A percentile compares a stretch with the other conserved stretches of the same genome.
phyloP scores from a whole-genome alignment of 768 basidiomycete species.

The Inosperma sp. region DNA sequence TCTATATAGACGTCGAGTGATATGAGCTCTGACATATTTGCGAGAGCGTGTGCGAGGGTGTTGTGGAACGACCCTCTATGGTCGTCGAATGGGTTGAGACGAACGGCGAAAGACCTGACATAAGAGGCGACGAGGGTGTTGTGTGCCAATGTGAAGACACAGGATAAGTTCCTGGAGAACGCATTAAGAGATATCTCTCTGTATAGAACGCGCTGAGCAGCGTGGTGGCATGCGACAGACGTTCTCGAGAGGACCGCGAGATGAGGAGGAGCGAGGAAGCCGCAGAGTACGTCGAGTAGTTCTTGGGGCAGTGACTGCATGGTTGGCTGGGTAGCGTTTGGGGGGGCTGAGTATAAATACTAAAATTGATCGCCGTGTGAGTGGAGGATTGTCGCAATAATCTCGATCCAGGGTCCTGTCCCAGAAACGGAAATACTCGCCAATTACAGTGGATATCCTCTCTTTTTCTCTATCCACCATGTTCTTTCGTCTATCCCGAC shows the following conservation, averaged over 20 bases:
- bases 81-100: constrained; percentile 38
- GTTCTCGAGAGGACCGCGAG: constrained; percentile 50
- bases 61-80: constrained; percentile 46
- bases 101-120: constrained; percentile 60
- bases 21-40: constrained; percentile 55
- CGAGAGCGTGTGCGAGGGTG: constrained; percentile 49
- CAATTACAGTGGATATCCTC: too few relatives aligned
- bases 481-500: too few relatives aligned
- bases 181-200: constrained; percentile 47
- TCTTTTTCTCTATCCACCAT: too few relatives aligned
- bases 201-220: constrained; percentile 63
- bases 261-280: constrained; percentile 27
- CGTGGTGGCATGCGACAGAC: constrained; percentile 36
- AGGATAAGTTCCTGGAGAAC: constrained; percentile 40
- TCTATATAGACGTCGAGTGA: constrained; percentile 55
- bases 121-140: constrained; percentile 53
- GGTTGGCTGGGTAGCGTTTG: constrained; percentile 11
- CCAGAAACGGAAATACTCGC: too few relatives aligned
- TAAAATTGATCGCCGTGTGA: constrained; percentile 37
- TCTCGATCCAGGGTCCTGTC: too few relatives aligned
- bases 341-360: constrained; percentile 19
- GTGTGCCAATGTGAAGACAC: constrained; percentile 53
- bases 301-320: constrained; percentile 38
- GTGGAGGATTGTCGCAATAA: neutral
- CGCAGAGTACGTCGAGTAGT: constrained; percentile 51